These are phyloP conservation scores for Eutypa lata DNA, from an alignment of 2,329 filamentous ascomycete species.

Conservation along the genomic window DNA sequence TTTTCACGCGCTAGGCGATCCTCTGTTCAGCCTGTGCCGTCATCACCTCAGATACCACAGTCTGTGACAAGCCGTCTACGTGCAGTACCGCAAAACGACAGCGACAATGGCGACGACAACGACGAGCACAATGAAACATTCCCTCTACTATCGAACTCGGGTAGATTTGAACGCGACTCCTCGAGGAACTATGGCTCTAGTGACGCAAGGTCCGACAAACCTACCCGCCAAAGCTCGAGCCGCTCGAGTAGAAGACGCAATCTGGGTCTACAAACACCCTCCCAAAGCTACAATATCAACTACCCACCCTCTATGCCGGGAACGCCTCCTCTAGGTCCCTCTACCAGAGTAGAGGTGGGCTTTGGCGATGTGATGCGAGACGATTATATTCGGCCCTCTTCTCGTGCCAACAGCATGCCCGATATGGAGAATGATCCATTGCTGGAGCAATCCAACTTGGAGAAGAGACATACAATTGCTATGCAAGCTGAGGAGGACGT, in stretches of 20 bases:
- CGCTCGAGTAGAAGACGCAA: slow-evolving; percentile 43
- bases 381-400: slow-evolving; percentile 45
- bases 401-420: slow-evolving; percentile 17
- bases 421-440: slow-evolving; percentile 20
- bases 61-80: slow-evolving; percentile 23
- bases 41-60: slow-evolving; percentile 35
- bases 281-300: slow-evolving; percentile 60
- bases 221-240: slow-evolving; percentile 47
- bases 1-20: slow-evolving; percentile 61
- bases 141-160: slow-evolving; percentile 49
- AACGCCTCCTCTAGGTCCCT: slow-evolving; percentile 51
- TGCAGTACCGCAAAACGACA: slow-evolving; percentile 19
- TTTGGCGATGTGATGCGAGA: slow-evolving; percentile 69
- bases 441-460: slow-evolving; percentile 33
- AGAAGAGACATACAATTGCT: slow-evolving; percentile 55
- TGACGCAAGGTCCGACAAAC: slow-evolving; percentile 31
- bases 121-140: slow-evolving; percentile 53
- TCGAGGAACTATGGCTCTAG: slow-evolving; percentile 40
- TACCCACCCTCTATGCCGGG: slow-evolving; percentile 67
- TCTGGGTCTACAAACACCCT: slow-evolving; percentile 24
- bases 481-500: slow-evolving; percentile 79
- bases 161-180: slow-evolving; percentile 30
- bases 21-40: slow-evolving; percentile 38
- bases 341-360: slow-evolving; percentile 50
- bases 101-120: slow-evolving; percentile 47